Percentiles rank a stretch among this genome's conserved stretches.
Conservation (phyloP, 164 flowering plant genomes). For the Echeveria elegans region DNA sequence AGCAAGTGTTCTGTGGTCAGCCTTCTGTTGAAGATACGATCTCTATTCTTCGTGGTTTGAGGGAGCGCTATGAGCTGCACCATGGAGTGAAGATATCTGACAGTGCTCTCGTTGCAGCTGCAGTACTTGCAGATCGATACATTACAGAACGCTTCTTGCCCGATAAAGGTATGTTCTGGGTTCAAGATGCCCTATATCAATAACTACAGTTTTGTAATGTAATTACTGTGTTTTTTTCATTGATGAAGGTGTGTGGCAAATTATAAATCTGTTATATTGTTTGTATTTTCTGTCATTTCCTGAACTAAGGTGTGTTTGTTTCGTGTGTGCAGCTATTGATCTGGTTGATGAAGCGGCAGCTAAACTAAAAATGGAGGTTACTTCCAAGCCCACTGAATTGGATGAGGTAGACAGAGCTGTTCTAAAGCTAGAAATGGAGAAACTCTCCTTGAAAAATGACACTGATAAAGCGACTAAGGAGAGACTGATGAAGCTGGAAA, state of each 20-base stretch:
- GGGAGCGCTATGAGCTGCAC: constrained; percentile 90
- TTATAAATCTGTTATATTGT: background rate
- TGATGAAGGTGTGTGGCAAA: background rate
- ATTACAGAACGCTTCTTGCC: constrained; percentile 90
- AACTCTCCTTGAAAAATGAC: constrained; percentile 78
- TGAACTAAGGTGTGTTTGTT: background rate
- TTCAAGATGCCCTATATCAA: background rate
- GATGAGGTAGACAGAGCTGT: constrained; percentile 90
- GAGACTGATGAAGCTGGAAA: constrained; percentile 66
- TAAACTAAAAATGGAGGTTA: constrained; percentile 95
- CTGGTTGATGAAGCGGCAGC: constrained; percentile 99
- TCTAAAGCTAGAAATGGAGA: constrained; percentile 84
- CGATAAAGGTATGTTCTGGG: constrained; percentile 61
- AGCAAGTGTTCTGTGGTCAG: constrained; percentile 83
- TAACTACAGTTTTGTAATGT: background rate
- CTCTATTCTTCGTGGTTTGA: constrained; percentile 86
- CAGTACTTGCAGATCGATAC: constrained; percentile 80
- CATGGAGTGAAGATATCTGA: constrained; percentile 97
- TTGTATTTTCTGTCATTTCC: background rate
- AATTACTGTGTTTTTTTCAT: background rate
- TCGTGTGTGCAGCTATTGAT: constrained; percentile 61
- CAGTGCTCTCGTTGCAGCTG: constrained; percentile 88
- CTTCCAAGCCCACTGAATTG: constrained; percentile 89
- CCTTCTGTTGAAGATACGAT: constrained; percentile 93
- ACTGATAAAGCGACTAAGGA: constrained; percentile 81